These are phyloP conservation scores for Rubia peregrina DNA, from an alignment of 305 asterid genomes.

Conservation along the genomic window DNA sequence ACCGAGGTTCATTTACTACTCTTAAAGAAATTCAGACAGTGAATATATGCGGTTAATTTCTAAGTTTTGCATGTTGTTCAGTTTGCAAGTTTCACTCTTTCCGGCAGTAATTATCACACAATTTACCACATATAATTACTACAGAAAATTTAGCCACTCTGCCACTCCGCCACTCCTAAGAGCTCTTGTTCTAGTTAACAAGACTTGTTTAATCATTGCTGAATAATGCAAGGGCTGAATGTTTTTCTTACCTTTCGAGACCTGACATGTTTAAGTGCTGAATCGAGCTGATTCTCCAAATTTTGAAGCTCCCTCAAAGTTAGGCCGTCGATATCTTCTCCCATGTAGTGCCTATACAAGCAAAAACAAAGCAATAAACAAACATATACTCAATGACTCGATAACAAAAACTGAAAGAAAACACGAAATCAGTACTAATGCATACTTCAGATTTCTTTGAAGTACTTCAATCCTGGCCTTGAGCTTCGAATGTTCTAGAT, in stretches of 20 bases:
- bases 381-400: neutral
- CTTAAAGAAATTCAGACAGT: neutral
- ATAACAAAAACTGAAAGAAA: neutral
- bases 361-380: neutral
- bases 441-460: constrained; percentile 61
- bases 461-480: constrained; percentile 70
- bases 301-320: constrained; percentile 60
- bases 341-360: constrained; percentile 50
- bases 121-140: neutral
- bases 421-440: neutral
- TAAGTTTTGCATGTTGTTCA: neutral
- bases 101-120: neutral
- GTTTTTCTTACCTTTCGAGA: constrained; percentile 45
- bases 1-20: neutral
- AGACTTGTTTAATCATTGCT: neutral
- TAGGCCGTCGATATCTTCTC: constrained; percentile 54
- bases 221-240: neutral
- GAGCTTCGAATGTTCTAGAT: constrained; percentile 60
- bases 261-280: constrained; percentile 54
- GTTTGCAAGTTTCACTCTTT: neutral
- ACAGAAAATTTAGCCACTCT: too few relatives aligned
- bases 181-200: neutral
- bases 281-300: constrained; percentile 65
- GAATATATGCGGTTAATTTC: neutral
- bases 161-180: too few relatives aligned